Base-by-base conservation (phyloP, 345 rosid species). In the Tarenaya hassleriana region DNA sequence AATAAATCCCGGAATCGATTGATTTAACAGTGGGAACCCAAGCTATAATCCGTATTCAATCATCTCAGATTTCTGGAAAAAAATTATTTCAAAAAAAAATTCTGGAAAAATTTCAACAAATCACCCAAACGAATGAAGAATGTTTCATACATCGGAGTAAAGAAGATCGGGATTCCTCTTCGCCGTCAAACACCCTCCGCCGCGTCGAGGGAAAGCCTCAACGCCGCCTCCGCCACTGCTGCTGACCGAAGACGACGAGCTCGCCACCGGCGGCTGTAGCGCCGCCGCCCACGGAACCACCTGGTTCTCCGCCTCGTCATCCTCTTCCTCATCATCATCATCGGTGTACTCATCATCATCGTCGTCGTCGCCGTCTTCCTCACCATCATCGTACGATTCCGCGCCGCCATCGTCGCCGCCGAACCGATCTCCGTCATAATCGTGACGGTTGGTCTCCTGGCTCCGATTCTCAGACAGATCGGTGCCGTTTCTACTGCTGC, bases 101-200 rank as follows among this genome's bases (percentile, higher is more conserved):
- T 41, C 39, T 5, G 14, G 10, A 12, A 7, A 0, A 20, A 8
- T 1, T 16, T 29, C 21, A 43, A 44, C 33, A 52, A 34, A 16
- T 41, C 20, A 29, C 32, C 11, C 10, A 34, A 12, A 11, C 21
- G 4, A 20, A 31, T 16, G 24, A 4, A 20, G 15, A 40, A 37
- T 32, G 54, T 57, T 31, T 49, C 81, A 5, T 69, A 80, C 97
- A 55, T 77, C 84, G 21, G 82, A 81, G 67, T 18, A 75, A 31
- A 56, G 20, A 15, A 47, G 52, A 59, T 60, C 67, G 7, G 14
- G 49, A 47, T 8, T 56, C 60, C 88, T 75, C 70, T 82, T 80
- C 59, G 56, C 38, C 56, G 47, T 18, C 35, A 34, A 33, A 55
- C 10, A 46, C 27, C 62, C 61, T 7, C 51, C n/a, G n/a, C 9